Evolutionary conservation across 1,139 yeast genomes (phyloP), one percentile per base, ranked within the genome.

Genomic region (Saccharomyces hybrid): DNA sequence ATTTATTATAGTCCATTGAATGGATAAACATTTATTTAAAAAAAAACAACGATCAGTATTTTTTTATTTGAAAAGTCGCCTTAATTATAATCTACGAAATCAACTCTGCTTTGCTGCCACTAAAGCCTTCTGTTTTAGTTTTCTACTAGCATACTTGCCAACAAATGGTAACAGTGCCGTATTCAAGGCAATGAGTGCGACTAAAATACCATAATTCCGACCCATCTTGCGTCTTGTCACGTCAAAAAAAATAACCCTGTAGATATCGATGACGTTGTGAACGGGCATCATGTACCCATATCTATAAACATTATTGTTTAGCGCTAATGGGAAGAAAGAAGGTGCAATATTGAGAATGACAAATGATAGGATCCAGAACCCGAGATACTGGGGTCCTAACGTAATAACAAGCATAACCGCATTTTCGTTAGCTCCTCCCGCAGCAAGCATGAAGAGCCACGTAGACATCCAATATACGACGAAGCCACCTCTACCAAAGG

Each of bases 261-360:
- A 74, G 23, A 80, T 75, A 55, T 80, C 83, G 52, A 75, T 77
- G 0, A 81, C 78, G 60, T 83, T 83, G 63, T 77, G 79, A 60
- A 84, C 77, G 0, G 90, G 90, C 70, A 82, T 70, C 27, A 80
- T 84, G 63, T 82, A 82, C 2, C 89, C 88, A 67, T 80, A 82
- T 49, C 81, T 69, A 68, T 77, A 85, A 58, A 84, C 80, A 23
- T 67, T 62, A 1, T 83, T 80, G 32, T 73, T 69, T 50, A 84
- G 68, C 1, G 74, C 81, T 63, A 83, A 65, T 1, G 89, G 83
- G 27, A 80, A 75, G 66, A 83, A 82, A 0, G 86, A 77, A n/a
- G 86, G 81, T 0, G 88, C 71, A 41, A 84, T 76, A 61, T 83
- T 84, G 48, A 75, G 52, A 52, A 83, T 78, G 62, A 83, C 82